A percentile compares a stretch with the other conserved stretches of the same genome.
These are phyloP conservation scores for Fusarium sp. DNA, from an alignment of 2,329 filamentous ascomycete genomes.

Conservation along the genomic window DNA sequence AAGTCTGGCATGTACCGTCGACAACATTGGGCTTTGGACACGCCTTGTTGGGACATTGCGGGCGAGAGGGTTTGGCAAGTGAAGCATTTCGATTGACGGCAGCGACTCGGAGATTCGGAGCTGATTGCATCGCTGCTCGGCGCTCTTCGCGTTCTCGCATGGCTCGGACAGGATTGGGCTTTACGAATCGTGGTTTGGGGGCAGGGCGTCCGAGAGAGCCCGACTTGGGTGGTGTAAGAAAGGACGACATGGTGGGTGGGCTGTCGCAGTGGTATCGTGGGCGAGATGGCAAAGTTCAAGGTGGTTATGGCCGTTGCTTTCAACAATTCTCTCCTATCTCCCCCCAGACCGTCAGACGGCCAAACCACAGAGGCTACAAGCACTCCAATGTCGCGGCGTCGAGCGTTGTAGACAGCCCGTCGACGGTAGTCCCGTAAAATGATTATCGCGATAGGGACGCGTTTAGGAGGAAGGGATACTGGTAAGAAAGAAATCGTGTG, in stretches of 20 bases:
- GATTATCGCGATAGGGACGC: slow-evolving; percentile 36
- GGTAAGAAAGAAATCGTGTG: slow-evolving; percentile 39
- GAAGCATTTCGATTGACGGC: slow-evolving; percentile 45
- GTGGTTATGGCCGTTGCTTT: background rate
- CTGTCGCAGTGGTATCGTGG: slow-evolving; percentile 1
- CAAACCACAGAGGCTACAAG: background rate
- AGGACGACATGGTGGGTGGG: slow-evolving; percentile 58
- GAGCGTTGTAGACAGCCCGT: background rate
- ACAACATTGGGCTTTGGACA: slow-evolving; percentile 69
- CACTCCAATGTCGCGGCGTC: slow-evolving; percentile 7
- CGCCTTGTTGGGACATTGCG: slow-evolving; percentile 65
- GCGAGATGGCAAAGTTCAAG: background rate
- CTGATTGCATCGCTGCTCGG: slow-evolving; percentile 49
- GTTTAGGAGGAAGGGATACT: slow-evolving; percentile 31
- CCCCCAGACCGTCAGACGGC: slow-evolving; percentile 30
- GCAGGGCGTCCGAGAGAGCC: slow-evolving; percentile 39
- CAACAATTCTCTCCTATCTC: slow-evolving; percentile 10
- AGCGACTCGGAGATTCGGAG: slow-evolving; percentile 42
- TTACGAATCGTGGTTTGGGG: slow-evolving; percentile 54
- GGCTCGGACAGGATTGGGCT: slow-evolving; percentile 60
- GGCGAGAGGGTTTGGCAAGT: slow-evolving; percentile 49
- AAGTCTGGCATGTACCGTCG: slow-evolving; percentile 79
- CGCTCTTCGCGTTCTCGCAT: slow-evolving; percentile 62
- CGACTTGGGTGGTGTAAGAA: slow-evolving; percentile 55
- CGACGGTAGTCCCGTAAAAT: slow-evolving; percentile 2